phyloP scores from a whole-genome alignment of 495 filamentous ascomycete genomes.

The Patellaria atrata region DNA sequence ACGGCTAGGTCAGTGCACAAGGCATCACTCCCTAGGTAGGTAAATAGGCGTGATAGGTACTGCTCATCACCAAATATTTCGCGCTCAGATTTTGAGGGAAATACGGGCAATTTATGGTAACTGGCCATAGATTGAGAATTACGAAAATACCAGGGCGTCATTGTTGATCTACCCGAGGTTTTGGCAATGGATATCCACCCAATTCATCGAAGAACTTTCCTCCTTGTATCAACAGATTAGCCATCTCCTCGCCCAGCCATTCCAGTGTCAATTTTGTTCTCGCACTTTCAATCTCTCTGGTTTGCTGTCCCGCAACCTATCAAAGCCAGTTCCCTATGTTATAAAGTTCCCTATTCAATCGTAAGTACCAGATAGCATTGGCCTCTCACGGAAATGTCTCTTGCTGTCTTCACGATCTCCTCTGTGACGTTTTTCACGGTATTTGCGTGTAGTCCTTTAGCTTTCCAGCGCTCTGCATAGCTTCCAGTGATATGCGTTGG shows the following conservation, averaged over 20 bases:
- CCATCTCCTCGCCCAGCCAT: constrained; percentile 14
- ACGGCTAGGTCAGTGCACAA: too few species aligned
- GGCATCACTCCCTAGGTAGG: too few species aligned
- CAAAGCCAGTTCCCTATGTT: too few species aligned
- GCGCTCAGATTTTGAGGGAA: too few species aligned
- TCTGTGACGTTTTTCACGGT: constrained; percentile 11
- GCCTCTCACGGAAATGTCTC: constrained; percentile 6
- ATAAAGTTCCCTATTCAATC: too few species aligned
- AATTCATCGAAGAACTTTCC: constrained; percentile 16
- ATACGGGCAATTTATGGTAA: too few species aligned
- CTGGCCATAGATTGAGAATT: too few species aligned
- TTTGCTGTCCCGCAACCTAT: constrained; percentile 9
- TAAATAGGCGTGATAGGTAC: too few species aligned
- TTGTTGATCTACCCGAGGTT: constrained; percentile 1
- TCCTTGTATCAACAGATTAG: constrained; percentile 9
- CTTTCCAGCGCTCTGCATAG: constrained; percentile 8
- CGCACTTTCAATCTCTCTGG: constrained; percentile 10
- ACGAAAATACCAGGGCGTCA: too few species aligned
- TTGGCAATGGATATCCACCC: constrained; percentile 15
- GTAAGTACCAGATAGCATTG: constrained; percentile 8
- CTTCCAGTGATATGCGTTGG: constrained; percentile 14
- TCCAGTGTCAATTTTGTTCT: constrained; percentile 2
- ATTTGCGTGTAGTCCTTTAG: constrained; percentile 12
- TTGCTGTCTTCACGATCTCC: constrained; percentile 8
- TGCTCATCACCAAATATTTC: too few species aligned